Evolutionary conservation across 345 rosid species (phyloP).

Genomic region (Euphorbia peplus): DNA sequence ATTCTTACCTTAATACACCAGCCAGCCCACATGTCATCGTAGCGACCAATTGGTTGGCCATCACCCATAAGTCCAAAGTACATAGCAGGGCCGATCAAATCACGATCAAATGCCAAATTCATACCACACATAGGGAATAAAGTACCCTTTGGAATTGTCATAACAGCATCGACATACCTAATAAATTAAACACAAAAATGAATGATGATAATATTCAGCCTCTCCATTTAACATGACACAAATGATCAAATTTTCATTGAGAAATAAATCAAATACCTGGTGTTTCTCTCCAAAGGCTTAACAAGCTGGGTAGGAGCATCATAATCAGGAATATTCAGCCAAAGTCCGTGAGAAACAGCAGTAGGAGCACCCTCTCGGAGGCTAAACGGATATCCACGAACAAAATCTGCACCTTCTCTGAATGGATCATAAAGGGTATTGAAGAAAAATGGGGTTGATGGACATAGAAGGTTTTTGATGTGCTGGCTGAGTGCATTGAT

Average conservation of each 20-base stretch:
- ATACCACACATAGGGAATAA: constrained; percentile 99
- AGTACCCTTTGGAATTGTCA: constrained; percentile 95
- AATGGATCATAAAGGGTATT: constrained; percentile 92
- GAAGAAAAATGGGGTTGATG: constrained; percentile 95
- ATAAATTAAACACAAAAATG: too few species aligned
- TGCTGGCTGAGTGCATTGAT: constrained; percentile 93
- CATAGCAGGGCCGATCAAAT: constrained; percentile 97
- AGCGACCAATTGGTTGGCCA: constrained; percentile 93
- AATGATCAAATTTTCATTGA: neutral
- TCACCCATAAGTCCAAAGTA: constrained; percentile 99
- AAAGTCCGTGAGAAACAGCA: constrained; percentile 95
- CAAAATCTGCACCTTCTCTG: constrained; percentile 88
- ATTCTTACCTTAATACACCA: constrained; percentile 79
- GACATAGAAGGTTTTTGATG: constrained; percentile 77
- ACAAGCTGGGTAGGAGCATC: constrained; percentile 99
- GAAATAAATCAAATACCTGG: constrained; percentile 43
- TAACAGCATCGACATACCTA: constrained; percentile 86
- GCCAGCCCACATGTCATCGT: constrained; percentile 99
- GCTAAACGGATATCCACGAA: constrained; percentile 96
- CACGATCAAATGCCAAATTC: constrained; percentile 88
- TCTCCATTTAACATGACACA: too few species aligned
- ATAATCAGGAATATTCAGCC: constrained; percentile 98
- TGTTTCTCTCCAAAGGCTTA: constrained; percentile 88
- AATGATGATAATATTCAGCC: too few species aligned
- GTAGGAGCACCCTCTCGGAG: constrained; percentile 92